These are phyloP conservation scores for Boletus sp. DNA, from an alignment of 768 basidiomycete species.

Conservation along the genomic window DNA sequence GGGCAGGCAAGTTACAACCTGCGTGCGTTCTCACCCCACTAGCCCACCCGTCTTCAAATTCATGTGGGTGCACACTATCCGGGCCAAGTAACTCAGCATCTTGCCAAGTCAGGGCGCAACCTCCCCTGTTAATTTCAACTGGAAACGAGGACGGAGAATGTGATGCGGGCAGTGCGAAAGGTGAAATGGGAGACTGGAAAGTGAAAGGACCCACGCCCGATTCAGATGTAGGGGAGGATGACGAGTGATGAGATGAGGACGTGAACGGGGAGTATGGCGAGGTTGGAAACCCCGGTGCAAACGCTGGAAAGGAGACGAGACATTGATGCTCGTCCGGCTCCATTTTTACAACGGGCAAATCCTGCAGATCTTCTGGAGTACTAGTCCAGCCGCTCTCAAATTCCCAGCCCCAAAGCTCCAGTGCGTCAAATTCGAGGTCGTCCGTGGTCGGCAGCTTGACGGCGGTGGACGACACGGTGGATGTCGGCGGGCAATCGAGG, in stretches of 20 bases:
- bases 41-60: conserved; percentile 41
- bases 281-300: conserved; percentile 7
- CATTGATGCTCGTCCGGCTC: conserved; percentile 45
- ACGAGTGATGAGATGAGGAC: conserved; percentile 16
- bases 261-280: conserved; percentile 22
- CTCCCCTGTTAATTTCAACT: conserved; percentile 2
- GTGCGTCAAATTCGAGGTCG: conserved; percentile 44
- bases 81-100: conserved; percentile 47
- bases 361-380: conserved; percentile 15
- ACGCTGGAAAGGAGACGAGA: conserved; percentile 4
- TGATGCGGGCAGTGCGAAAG: conserved; percentile 10
- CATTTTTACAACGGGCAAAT: conserved; percentile 32
- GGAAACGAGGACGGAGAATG: conserved; percentile 11
- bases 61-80: conserved; percentile 41
- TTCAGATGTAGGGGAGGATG: conserved; percentile 22
- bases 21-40: conserved; percentile 12
- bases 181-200: conserved; percentile 12
- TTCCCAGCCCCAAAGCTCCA: conserved; percentile 38
- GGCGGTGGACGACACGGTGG: conserved; percentile 28
- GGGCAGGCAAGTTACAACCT: conserved; percentile 8
- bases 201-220: conserved; percentile 12
- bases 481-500: conserved; percentile 41
- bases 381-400: conserved; percentile 31
- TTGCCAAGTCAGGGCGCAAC: conserved; percentile 37
- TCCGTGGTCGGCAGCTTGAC: conserved; percentile 33